phyloP scores from a whole-genome alignment of 1,284 basidiomycete genomes.

The Sutorius eximius region DNA sequence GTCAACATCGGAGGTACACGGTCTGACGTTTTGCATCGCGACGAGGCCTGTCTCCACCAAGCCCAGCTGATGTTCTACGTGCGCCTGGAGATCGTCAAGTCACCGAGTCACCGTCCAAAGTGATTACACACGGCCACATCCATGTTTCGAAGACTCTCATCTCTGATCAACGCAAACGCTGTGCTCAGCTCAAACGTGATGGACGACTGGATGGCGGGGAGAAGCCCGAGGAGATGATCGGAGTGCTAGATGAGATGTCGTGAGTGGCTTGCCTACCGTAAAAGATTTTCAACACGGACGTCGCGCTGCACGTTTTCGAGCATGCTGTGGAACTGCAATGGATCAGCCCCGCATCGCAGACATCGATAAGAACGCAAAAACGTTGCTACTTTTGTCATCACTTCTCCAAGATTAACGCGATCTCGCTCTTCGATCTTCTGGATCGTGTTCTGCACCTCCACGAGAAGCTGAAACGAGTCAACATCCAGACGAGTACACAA shows the following conservation, averaged over 20 bases:
- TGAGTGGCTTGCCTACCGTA: conserved; percentile 1
- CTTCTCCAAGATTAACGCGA: conserved; percentile 20
- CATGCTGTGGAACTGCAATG: conserved; percentile 24
- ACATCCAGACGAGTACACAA: background rate
- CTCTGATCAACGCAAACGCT: conserved; percentile 30
- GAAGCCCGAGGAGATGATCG: conserved; percentile 28
- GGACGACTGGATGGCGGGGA: conserved; percentile 28
- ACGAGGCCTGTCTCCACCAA: conserved; percentile 29
- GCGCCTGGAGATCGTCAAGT: conserved; percentile 26
- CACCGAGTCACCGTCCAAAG: conserved; percentile 1
- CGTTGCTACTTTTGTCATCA: conserved; percentile 27
- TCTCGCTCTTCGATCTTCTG: conserved; percentile 23
- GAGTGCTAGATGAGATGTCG: conserved; percentile 24
- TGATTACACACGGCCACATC: conserved; percentile 21
- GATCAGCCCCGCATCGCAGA: conserved; percentile 15
- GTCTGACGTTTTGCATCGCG: conserved; percentile 31
- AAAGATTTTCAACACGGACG: conserved; percentile 18
- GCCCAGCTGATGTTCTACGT: conserved; percentile 25
- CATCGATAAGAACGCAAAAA: background rate
- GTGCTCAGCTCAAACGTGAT: conserved; percentile 26
- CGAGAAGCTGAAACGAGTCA: conserved; percentile 25
- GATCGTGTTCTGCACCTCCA: conserved; percentile 22
- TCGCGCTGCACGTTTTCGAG: conserved; percentile 26
- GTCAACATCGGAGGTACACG: background rate
- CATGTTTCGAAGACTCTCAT: conserved; percentile 32